Base-by-base conservation (phyloP, 257 asterid species). In the Solanum pinnatisectum region DNA sequence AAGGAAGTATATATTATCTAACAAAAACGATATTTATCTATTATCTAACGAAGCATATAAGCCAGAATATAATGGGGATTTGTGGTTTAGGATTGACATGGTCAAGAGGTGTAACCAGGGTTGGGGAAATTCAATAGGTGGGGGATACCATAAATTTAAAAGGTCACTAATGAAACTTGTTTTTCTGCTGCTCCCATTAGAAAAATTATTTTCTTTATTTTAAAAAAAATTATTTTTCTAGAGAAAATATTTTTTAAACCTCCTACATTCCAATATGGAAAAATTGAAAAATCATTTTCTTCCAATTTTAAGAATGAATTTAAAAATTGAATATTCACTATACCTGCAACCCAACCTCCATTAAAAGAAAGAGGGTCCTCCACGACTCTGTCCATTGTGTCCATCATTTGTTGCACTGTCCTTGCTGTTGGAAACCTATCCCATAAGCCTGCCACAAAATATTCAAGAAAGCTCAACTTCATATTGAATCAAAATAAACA, bases 331-430 rank as follows among this genome's bases (percentile, higher is more conserved):
- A 6, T 2, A 56, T 56, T 56, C 18, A 56, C 25, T 59, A 59
- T 56, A 59, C 82, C 84, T 78, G 60, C 63, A 3, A 25, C 20
- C 92, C 91, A 90, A 27, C 90, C 88, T 32, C 88, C 77, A 44
- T 59, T 83, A 84, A 91, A 92, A 23, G 90, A 90, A 2, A 91
- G 36, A 39, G 96, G 98, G 65, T 93, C 98, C 22, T 94, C 98
- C 90, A 94, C 89, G 40, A 95, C 25, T 20, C 94, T 92, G 9
- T 95, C 96, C 98, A 95, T 95, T 37, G 98, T 93, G 8, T 94
- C 98, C 94, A 95, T 90, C 98, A 95, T 94, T 71, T 95, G 96
- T 63, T 95, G 96, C 88, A 95, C 93, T 77, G 98, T 95, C 56
- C 93, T 94, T 15, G 98, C 95, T 8, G 94, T 92, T 20, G 98